Base-by-base conservation (phyloP, 169 alveolate species). In the Miamiensis avidus region DNA sequence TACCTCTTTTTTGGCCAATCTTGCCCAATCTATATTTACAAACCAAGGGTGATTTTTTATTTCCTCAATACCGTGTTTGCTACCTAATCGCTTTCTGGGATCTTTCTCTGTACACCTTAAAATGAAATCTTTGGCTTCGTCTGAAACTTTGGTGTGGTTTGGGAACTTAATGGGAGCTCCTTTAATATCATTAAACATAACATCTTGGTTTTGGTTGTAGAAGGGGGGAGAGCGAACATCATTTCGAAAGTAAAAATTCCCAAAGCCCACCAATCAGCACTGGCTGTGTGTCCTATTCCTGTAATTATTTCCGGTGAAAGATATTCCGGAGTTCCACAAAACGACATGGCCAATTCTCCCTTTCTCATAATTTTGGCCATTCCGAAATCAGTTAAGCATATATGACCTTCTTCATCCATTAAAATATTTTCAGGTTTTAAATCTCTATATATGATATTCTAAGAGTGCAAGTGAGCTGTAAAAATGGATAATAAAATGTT, bases 391-490 rank as follows among this genome's bases (percentile, higher is more conserved):
- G 96, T 91, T 32, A 95, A 69, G 30, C 93, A 85, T 4, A 93
- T 75, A 84, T 93, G 91, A 0, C 97, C 97, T 49, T 92, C 88
- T 76, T 93, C 96, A 83, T 92, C 96, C 86, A 95, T 78, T 29
- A 95, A 88, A 81, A 95, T 90, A 90, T 95, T 95, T 88, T 95
- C 97, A 34, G 96, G 96, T 76, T 95, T 95, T 49, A 95, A 86
- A 79, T 95, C 97, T 84, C 97, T 87, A 87, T 95, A 93, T 27
- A 93, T 91, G n/a, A 95, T 94, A 76, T 91, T 89, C 82, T 93
- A 86, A 65, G 87, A 78, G 76, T 95, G 97, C 31, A 95, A 82
- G 85, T 93, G 94, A n/a, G 93, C 95, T 65, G 91, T 88, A 26
- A 95, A 94, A 31, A 88, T 85, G 29, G 86, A 87, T 49, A n/a